Conservation (phyloP, 495 filamentous ascomycete genomes). For the Pseudomonodictys pantanalensis region DNA sequence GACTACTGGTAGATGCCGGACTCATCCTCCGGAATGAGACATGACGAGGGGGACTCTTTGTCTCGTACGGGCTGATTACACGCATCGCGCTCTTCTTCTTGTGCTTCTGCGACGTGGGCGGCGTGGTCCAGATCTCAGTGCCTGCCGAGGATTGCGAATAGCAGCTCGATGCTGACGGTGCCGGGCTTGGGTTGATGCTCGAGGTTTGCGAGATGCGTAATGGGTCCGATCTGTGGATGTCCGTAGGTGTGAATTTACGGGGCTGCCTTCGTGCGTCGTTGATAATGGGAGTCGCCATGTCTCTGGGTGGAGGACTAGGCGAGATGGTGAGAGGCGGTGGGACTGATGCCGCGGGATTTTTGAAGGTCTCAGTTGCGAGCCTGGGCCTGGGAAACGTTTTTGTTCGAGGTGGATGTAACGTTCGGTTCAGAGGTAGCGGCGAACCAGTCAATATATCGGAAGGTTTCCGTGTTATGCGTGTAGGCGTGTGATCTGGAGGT, state of each 20-base stretch:
- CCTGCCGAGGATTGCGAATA: neutral
- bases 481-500: too few relatives aligned
- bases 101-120: neutral
- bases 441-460: slow-evolving; percentile 1
- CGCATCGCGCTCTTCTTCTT: neutral
- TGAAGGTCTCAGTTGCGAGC: slow-evolving; percentile 27
- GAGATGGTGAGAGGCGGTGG: neutral
- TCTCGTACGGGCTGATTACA: too few relatives aligned
- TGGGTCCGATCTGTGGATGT: too few relatives aligned
- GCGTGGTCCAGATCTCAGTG: neutral
- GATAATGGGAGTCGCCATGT: too few relatives aligned
- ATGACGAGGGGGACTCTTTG: neutral
- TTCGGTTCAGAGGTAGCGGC: neutral
- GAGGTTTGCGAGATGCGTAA: too few relatives aligned
- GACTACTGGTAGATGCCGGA: too few relatives aligned
- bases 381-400: slow-evolving; percentile 5
- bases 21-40: neutral
- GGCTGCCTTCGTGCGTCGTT: neutral
- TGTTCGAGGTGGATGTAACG: neutral
- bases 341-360: neutral
- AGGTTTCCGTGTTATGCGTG: too few relatives aligned
- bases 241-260: too few relatives aligned
- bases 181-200: too few relatives aligned
- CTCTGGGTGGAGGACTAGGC: neutral
- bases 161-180: too few relatives aligned